phyloP scores from a whole-genome alignment of 2,329 filamentous ascomycete genomes.

The Phyllachora maydis region DNA sequence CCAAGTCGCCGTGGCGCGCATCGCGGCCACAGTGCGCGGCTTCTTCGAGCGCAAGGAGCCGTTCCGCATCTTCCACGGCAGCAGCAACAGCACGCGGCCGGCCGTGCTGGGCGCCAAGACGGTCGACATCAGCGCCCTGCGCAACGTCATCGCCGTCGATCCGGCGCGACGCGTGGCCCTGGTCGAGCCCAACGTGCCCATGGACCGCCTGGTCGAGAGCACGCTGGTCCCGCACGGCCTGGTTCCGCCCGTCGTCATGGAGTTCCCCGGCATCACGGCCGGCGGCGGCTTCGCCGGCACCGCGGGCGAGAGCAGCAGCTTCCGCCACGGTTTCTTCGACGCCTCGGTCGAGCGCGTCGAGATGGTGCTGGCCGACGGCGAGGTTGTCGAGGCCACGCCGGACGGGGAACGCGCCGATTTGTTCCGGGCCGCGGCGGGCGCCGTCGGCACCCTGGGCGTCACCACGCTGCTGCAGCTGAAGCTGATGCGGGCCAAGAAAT shows the following conservation, averaged over 20 bases:
- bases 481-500: slow-evolving; percentile 36
- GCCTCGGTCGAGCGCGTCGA: slow-evolving; percentile 41
- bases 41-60: slow-evolving; percentile 28
- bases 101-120: slow-evolving; percentile 12
- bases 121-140: slow-evolving; percentile 45
- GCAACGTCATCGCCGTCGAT: slow-evolving; percentile 44
- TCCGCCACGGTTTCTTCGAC: slow-evolving; percentile 53
- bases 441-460: slow-evolving; percentile 47
- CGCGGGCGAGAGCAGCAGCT: slow-evolving; percentile 49
- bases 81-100: slow-evolving; percentile 53
- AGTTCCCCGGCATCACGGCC: slow-evolving; percentile 56
- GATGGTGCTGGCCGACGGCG: slow-evolving; percentile 48
- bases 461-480: slow-evolving; percentile 45
- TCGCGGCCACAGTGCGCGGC: slow-evolving; percentile 23
- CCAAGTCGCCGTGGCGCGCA: slow-evolving; percentile 21
- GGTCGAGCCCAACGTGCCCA: slow-evolving; percentile 57
- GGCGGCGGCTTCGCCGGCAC: slow-evolving; percentile 54
- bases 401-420: slow-evolving; percentile 23
- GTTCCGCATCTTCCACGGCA: slow-evolving; percentile 60
- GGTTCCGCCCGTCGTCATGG: slow-evolving; percentile 53
- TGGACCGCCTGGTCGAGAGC: slow-evolving; percentile 47
- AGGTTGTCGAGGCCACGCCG: slow-evolving; percentile 27
- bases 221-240: slow-evolving; percentile 45
- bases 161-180: slow-evolving; percentile 31
- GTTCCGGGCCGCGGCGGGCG: slow-evolving; percentile 44